A percentile compares a stretch with the other conserved stretches of the same genome.
These are phyloP conservation scores for Tolypocladium ovalisporum DNA, from an alignment of 2,329 filamentous ascomycete genomes.

Conservation along the genomic window DNA sequence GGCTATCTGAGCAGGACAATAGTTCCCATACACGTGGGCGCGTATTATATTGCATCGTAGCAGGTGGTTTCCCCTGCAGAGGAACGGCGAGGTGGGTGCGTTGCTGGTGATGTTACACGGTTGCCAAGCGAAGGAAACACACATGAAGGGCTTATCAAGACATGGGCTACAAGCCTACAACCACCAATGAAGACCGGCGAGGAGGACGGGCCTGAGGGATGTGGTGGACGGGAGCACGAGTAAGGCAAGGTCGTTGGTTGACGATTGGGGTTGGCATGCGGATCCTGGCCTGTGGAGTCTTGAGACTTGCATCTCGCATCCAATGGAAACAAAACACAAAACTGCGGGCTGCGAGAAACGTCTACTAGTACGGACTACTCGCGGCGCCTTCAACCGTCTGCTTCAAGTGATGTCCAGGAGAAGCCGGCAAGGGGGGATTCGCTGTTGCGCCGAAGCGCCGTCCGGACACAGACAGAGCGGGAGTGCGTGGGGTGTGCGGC, in stretches of 20 bases:
- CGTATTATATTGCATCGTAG: neutral
- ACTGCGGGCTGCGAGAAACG: neutral
- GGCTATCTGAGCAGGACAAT: neutral
- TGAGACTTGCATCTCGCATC: neutral
- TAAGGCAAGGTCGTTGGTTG: too few species aligned
- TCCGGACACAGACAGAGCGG: neutral
- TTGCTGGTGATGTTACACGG: neutral
- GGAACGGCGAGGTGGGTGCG: neutral
- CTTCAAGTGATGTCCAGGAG: neutral
- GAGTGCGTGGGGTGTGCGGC: neutral
- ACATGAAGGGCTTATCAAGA: neutral
- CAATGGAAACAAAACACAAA: neutral
- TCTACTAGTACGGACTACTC: neutral
- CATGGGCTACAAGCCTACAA: neutral
- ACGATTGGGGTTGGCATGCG: neutral
- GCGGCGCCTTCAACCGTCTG: neutral
- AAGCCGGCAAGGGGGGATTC: neutral
- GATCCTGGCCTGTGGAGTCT: neutral
- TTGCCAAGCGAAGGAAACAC: neutral
- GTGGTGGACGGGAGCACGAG: too few species aligned
- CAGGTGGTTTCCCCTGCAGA: neutral
- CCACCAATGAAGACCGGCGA: neutral
- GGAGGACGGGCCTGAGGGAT: neutral
- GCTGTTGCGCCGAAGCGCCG: neutral
- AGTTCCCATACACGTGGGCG: neutral